phyloP scores from a whole-genome alignment of 1,284 basidiomycete species.

The Vanrija sp. region DNA sequence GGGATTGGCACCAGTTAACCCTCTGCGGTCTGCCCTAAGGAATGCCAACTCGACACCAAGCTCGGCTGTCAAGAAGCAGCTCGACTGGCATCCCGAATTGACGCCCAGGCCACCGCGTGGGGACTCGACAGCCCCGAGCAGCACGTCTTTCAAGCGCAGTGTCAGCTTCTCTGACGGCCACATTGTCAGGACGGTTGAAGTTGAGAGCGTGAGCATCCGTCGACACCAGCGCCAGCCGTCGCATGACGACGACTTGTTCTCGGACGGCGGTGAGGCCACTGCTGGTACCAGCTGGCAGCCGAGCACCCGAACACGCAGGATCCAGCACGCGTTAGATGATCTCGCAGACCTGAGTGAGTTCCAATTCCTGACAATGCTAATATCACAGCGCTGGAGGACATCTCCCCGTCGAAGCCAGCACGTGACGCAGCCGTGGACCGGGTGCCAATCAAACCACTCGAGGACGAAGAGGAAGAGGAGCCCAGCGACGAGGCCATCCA shows the following conservation, averaged over 20 bases:
- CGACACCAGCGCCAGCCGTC: conserved; percentile 2
- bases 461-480: conserved; percentile 3
- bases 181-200: conserved; percentile 17
- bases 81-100: conserved; percentile 38
- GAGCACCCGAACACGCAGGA: conserved; percentile 69
- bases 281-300: conserved; percentile 51
- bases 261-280: conserved; percentile 25
- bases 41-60: conserved; percentile 40
- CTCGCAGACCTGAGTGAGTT: conserved; percentile 61
- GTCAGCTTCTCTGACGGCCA: conserved; percentile 94
- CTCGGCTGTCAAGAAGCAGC: conserved; percentile 45
- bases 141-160: conserved; percentile 57
- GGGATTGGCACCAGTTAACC: conserved; percentile 6
- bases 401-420: conserved; percentile 63
- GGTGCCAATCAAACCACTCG: background rate
- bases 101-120: conserved; percentile 26
- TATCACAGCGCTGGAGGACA: conserved; percentile 48
- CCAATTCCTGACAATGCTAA: background rate
- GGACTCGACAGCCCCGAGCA: conserved; percentile 11
- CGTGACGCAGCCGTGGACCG: conserved; percentile 22
- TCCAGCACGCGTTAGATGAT: conserved; percentile 68
- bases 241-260: conserved; percentile 47
- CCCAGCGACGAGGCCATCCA: conserved; percentile 13
- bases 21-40: conserved; percentile 40
- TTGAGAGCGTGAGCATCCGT: background rate